Percentiles rank a stretch among this genome's conserved stretches.
Evolutionary conservation across 2,329 filamentous ascomycete genomes (phyloP).

Genomic region (Celoporthe dispersa): DNA sequence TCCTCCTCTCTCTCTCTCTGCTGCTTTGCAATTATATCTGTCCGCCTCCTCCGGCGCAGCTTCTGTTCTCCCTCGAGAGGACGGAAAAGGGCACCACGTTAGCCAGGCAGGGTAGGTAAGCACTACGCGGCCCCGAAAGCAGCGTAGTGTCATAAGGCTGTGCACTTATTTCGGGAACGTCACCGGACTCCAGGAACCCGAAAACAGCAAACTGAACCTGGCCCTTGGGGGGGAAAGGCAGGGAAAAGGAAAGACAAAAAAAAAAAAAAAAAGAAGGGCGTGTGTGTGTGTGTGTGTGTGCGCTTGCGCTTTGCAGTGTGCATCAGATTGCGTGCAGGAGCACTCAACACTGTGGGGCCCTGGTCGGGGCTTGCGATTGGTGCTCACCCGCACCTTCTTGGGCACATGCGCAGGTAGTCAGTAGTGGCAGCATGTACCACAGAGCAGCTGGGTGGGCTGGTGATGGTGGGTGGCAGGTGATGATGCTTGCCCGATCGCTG

Average conservation of each 20-base stretch:
- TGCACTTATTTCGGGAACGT: slow-evolving; percentile 30
- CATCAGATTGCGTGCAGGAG: background rate
- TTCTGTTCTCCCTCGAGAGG: background rate
- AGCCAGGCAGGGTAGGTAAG: background rate
- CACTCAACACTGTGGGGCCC: background rate
- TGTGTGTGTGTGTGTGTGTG: no score
- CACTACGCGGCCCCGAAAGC: slow-evolving; percentile 3
- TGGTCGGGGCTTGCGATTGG: slow-evolving; percentile 9
- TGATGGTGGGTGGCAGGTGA: no score
- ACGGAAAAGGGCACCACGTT: background rate
- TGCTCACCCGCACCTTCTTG: background rate
- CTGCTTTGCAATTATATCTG: background rate
- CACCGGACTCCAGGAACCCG: slow-evolving; percentile 3
- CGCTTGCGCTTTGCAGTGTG: background rate
- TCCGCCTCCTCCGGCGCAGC: background rate
- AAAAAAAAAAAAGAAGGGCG: no score
- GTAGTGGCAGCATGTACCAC: background rate
- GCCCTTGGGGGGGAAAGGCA: background rate
- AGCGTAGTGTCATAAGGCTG: slow-evolving; percentile 27
- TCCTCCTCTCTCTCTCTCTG: no score
- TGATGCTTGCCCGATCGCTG: background rate
- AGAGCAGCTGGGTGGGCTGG: background rate
- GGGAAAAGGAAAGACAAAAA: no score
- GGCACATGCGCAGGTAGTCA: background rate
- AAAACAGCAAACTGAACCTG: background rate